phyloP scores from a whole-genome alignment of 306 rosid species.

The Arachis hypogaea region DNA sequence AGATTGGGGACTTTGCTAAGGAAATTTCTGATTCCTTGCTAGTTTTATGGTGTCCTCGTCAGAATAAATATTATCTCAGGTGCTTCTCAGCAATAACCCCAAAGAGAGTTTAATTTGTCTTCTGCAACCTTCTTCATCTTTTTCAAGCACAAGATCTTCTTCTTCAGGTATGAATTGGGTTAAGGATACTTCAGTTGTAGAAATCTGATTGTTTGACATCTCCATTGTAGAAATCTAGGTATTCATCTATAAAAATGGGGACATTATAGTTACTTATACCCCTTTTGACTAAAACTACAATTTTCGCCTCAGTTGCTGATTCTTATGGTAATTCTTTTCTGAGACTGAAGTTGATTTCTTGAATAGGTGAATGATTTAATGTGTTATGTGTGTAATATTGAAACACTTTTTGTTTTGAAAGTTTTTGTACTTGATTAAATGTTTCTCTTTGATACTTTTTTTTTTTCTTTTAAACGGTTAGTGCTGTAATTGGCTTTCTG shows the following conservation, averaged over 20 bases:
- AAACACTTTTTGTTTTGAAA: neutral
- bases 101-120: neutral
- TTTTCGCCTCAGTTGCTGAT: conserved; percentile 2
- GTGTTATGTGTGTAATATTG: neutral
- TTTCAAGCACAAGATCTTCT: conserved; percentile 26
- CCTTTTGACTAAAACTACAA: conserved; percentile 8
- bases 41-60: conserved; percentile 17
- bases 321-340: conserved; percentile 2
- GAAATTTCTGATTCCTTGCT: neutral
- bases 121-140: conserved; percentile 11
- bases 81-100: conserved; percentile 33
- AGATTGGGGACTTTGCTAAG: conserved; percentile 1
- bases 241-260: neutral
- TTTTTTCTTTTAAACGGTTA: neutral
- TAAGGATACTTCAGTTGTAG: neutral
- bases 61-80: too few species aligned
- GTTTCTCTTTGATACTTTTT: conserved; percentile 5
- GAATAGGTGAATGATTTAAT: conserved; percentile 13
- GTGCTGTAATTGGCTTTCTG: conserved; percentile 30
- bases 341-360: conserved; percentile 25
- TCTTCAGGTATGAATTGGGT: conserved; percentile 37
- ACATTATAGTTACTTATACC: neutral
- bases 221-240: conserved; percentile 10
- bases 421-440: conserved; percentile 3
- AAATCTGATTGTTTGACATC: conserved; percentile 1